These are phyloP conservation scores for Aquilaria yunnanensis DNA, from an alignment of 345 rosid species.

Conservation along the genomic window DNA sequence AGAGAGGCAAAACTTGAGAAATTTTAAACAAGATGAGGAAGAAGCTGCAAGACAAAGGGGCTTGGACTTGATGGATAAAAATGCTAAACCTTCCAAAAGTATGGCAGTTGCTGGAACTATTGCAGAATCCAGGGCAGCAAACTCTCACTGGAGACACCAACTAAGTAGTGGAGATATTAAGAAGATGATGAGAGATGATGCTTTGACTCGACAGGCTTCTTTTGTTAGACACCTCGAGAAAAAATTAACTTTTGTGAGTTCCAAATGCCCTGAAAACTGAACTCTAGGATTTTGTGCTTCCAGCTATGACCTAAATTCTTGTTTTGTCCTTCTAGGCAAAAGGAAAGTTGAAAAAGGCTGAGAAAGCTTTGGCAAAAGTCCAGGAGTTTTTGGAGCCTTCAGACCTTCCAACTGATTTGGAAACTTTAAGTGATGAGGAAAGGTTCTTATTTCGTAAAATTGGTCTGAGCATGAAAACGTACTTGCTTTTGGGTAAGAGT, in stretches of 20 bases:
- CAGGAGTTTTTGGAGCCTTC: slow-evolving; percentile 67
- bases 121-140: slow-evolving; percentile 80
- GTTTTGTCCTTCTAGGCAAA: slow-evolving; percentile 46
- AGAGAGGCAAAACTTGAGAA: slow-evolving; percentile 47
- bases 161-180: slow-evolving; percentile 49
- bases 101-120: slow-evolving; percentile 80
- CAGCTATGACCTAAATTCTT: slow-evolving; percentile 8
- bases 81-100: slow-evolving; percentile 24
- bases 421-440: slow-evolving; percentile 77
- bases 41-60: slow-evolving; percentile 62
- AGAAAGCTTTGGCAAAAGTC: slow-evolving; percentile 64
- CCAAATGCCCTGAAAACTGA: neutral
- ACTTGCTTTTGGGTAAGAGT: slow-evolving; percentile 68
- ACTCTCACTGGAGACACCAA: slow-evolving; percentile 66
- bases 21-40: slow-evolving; percentile 63
- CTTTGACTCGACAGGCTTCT: slow-evolving; percentile 41
- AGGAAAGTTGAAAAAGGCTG: slow-evolving; percentile 56
- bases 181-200: slow-evolving; percentile 55
- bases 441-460: slow-evolving; percentile 77
- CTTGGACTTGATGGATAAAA: slow-evolving; percentile 24
- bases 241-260: slow-evolving; percentile 64
- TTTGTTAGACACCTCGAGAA: slow-evolving; percentile 56
- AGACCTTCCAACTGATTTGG: slow-evolving; percentile 75
- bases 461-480: slow-evolving; percentile 90
- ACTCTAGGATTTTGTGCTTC: neutral